Evolutionary conservation across 176 grass and related monocot species (phyloP).

Genomic region (Oryza glumipatula): DNA sequence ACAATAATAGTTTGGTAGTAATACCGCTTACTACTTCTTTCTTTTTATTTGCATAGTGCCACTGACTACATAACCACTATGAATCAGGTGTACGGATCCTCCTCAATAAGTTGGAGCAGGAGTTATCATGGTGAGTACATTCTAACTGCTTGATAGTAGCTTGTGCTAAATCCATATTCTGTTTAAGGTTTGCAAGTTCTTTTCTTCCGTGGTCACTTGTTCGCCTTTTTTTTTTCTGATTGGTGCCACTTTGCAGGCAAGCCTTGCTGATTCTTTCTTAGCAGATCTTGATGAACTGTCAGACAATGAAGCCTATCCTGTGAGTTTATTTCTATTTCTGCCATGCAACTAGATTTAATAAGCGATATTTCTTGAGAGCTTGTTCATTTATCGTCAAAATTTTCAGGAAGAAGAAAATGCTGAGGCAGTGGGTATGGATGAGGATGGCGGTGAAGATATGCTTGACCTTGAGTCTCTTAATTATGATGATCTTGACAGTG

Average conservation of each 20-base stretch:
- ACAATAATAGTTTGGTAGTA: slow-evolving; percentile 5
- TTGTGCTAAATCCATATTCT: not conserved
- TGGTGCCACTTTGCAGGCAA: slow-evolving; percentile 54
- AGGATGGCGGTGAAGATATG: slow-evolving; percentile 57
- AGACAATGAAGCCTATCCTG: slow-evolving; percentile 76
- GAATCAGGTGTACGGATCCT: slow-evolving; percentile 10
- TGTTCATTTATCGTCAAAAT: slow-evolving; percentile 16
- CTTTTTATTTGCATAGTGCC: not conserved
- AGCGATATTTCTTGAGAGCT: not conserved
- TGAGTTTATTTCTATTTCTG: slow-evolving; percentile 57
- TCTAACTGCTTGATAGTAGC: not conserved
- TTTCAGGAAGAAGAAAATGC: slow-evolving; percentile 62
- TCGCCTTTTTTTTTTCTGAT: not conserved
- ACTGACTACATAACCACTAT: not conserved
- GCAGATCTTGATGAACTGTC: slow-evolving; percentile 93
- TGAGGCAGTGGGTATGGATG: slow-evolving; percentile 51
- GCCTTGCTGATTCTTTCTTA: slow-evolving; percentile 94
- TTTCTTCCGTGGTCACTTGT: not conserved
- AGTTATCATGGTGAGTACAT: slow-evolving; percentile 43
- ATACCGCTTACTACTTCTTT: not conserved
- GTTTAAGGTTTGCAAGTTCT: not conserved
- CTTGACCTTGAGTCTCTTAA: slow-evolving; percentile 64
- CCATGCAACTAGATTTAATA: not conserved
- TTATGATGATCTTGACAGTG: slow-evolving; percentile 69
- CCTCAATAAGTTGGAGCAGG: not conserved